Evolutionary conservation across 306 rosid species (phyloP).

Genomic region (Alnus glutinosa): DNA sequence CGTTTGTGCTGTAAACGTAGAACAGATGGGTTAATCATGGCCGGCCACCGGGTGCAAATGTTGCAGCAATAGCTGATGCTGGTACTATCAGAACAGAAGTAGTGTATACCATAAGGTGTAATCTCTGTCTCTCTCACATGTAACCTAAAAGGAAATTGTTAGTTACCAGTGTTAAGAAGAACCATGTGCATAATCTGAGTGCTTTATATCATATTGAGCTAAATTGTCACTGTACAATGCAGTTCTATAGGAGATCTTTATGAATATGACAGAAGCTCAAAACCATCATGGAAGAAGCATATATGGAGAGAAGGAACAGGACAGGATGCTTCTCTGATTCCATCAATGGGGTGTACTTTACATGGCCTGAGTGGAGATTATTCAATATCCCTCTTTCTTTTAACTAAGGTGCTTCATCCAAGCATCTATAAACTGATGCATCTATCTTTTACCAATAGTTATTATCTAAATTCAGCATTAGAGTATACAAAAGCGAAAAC

Average conservation of each 20-base stretch:
- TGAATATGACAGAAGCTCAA: constrained; percentile 74
- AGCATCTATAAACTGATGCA: background rate
- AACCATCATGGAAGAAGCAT: constrained; percentile 91
- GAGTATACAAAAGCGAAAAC: background rate
- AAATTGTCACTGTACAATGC: constrained; percentile 32
- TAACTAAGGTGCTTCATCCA: constrained; percentile 65
- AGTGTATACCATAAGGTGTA: constrained; percentile 94
- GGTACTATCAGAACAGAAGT: constrained; percentile 58
- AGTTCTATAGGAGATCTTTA: constrained; percentile 89
- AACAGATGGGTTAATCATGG: constrained; percentile 92
- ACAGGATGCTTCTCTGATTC: constrained; percentile 47
- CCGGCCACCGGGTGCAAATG: constrained; percentile 86
- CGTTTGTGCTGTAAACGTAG: constrained; percentile 46
- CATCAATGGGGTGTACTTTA: constrained; percentile 53
- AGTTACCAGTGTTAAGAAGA: background rate
- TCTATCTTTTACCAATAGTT: background rate
- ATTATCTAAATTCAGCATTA: background rate
- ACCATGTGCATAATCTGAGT: background rate
- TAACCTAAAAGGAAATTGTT: background rate
- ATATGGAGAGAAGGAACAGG: constrained; percentile 62
- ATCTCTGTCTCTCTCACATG: constrained; percentile 4
- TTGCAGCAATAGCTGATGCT: constrained; percentile 82
- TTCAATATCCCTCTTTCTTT: constrained; percentile 80
- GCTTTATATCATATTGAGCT: constrained; percentile 14
- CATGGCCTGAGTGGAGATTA: constrained; percentile 62